Conservation (phyloP, 345 rosid genomes). For the Heritiera littoralis region DNA sequence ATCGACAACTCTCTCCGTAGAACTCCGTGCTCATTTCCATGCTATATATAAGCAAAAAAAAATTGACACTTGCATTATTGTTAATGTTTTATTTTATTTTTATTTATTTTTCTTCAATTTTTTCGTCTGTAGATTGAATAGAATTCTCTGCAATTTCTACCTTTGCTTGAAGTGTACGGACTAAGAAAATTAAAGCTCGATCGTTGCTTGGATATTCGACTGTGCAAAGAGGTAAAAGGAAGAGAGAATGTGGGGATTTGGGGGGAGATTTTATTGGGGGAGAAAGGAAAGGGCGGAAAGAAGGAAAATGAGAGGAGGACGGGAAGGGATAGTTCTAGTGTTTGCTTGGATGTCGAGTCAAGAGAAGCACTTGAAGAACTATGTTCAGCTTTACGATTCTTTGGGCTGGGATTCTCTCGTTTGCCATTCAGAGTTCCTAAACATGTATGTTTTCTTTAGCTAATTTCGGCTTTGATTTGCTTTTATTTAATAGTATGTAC, state of each 20-base stretch:
- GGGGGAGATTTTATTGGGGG: conserved; percentile 81
- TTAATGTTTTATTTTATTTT: not conserved
- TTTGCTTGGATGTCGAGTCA: conserved; percentile 92
- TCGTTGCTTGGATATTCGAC: conserved; percentile 18
- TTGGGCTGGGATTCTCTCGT: conserved; percentile 73
- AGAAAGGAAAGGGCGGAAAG: conserved; percentile 41
- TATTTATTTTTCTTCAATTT: no score
- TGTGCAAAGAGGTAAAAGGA: not conserved
- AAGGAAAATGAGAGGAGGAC: conserved; percentile 44
- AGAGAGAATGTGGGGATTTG: conserved; percentile 72
- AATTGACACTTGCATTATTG: not conserved
- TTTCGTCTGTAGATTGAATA: conserved; percentile 25
- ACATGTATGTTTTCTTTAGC: conserved; percentile 47
- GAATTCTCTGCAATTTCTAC: not conserved
- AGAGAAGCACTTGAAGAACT: conserved; percentile 66
- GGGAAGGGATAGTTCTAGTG: conserved; percentile 65
- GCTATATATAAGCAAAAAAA: not conserved
- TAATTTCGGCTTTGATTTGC: not conserved
- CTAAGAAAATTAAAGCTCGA: not conserved
- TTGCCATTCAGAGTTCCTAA: conserved; percentile 86
- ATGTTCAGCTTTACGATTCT: conserved; percentile 65
- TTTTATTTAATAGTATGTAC: not conserved
- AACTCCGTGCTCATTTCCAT: no score
- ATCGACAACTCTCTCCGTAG: not conserved
- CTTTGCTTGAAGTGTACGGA: not conserved